A percentile compares a stretch with the other conserved stretches of the same genome.
These are phyloP conservation scores for Pseudogymnoascus sp. DNA, from an alignment of 2,329 filamentous ascomycete species.

Conservation along the genomic window DNA sequence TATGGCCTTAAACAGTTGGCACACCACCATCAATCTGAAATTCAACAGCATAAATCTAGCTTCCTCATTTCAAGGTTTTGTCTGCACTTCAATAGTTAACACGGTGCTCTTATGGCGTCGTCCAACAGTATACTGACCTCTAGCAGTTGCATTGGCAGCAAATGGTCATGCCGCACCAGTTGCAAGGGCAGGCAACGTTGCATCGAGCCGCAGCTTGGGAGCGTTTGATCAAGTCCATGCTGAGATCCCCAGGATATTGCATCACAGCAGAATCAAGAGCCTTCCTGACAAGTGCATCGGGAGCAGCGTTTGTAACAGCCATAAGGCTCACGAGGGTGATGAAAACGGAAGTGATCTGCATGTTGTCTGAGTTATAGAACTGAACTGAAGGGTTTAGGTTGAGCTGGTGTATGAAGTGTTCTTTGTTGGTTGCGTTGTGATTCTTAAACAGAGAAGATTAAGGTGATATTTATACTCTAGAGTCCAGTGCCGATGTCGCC, in stretches of 20 bases:
- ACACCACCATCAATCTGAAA: background rate
- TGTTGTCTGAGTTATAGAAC: background rate
- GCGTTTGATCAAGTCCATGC: background rate
- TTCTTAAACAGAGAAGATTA: background rate
- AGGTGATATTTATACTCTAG: background rate
- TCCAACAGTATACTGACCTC: background rate
- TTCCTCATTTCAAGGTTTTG: background rate
- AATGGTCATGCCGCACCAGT: background rate
- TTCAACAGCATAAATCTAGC: background rate
- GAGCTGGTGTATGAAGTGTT: background rate
- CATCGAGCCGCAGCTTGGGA: background rate
- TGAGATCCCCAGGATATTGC: background rate
- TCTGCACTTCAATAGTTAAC: background rate
- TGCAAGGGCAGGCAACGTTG: background rate
- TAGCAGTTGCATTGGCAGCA: background rate
- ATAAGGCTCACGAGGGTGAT: background rate
- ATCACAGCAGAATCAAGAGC: slow-evolving; percentile 1
- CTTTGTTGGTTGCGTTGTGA: background rate
- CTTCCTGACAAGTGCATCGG: background rate
- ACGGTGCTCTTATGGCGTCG: background rate
- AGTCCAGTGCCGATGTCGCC: background rate
- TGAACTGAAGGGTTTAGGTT: background rate
- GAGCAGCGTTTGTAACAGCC: background rate
- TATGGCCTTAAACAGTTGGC: background rate
- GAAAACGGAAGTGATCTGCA: background rate